Percentiles rank a stretch among this genome's conserved stretches.
phyloP scores from a whole-genome alignment of 2,329 filamentous ascomycete genomes.

The Fusarium siculi region DNA sequence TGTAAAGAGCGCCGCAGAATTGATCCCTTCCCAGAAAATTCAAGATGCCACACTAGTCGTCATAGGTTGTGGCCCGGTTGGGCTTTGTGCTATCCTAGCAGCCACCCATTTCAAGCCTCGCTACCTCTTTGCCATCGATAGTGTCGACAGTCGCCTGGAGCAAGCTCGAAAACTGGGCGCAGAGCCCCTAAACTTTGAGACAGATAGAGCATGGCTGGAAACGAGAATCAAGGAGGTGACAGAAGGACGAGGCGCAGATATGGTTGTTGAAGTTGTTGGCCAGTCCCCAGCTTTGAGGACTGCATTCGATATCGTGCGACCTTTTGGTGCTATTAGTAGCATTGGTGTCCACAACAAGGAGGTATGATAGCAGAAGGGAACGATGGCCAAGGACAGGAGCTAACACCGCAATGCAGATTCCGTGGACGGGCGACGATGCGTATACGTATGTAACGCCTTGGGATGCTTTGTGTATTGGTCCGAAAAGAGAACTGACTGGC shows the following conservation, averaged over 20 bases:
- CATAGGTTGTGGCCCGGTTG: slow-evolving; percentile 87
- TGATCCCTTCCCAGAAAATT: slow-evolving; percentile 56
- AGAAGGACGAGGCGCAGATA: slow-evolving; percentile 83
- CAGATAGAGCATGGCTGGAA: slow-evolving; percentile 71
- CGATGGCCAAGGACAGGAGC: background rate
- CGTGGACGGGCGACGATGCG: slow-evolving; percentile 72
- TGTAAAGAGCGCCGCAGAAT: slow-evolving; percentile 78
- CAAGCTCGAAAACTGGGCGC: slow-evolving; percentile 80
- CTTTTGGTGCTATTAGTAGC: slow-evolving; percentile 78
- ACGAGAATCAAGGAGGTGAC: slow-evolving; percentile 79
- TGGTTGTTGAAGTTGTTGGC: slow-evolving; percentile 83
- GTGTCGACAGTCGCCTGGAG: slow-evolving; percentile 78
- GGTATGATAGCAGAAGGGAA: slow-evolving; percentile 53
- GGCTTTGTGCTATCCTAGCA: slow-evolving; percentile 83
- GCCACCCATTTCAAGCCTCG: slow-evolving; percentile 80
- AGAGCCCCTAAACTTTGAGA: slow-evolving; percentile 83
- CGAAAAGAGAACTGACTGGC: slow-evolving; percentile 23
- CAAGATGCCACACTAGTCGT: slow-evolving; percentile 76
- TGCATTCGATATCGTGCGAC: slow-evolving; percentile 76
- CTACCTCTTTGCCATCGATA: slow-evolving; percentile 82
- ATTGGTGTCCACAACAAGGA: slow-evolving; percentile 81
- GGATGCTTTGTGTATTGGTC: background rate
- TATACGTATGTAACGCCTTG: slow-evolving; percentile 59
- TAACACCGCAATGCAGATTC: slow-evolving; percentile 60
- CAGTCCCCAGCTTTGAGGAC: slow-evolving; percentile 74